phyloP scores from a whole-genome alignment of 148 eudicot genomes.

The Oxyria digyna region DNA sequence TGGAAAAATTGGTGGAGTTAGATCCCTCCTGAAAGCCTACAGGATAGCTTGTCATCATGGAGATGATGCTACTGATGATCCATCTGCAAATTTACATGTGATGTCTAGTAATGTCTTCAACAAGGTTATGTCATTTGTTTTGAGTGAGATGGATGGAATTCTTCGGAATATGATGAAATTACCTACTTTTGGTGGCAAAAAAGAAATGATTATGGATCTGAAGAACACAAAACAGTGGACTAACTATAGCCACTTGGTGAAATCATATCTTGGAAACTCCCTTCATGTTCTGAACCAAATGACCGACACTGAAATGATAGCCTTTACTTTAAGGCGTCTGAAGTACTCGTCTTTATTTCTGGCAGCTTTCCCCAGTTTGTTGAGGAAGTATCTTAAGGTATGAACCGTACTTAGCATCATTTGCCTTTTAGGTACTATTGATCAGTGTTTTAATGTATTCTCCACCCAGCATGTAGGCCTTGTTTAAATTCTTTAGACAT shows the following conservation, averaged over 20 bases:
- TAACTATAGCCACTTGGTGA: conserved; percentile 70
- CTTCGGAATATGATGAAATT: conserved; percentile 60
- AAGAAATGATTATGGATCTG: conserved; percentile 47
- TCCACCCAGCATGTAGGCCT: background rate
- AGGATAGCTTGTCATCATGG: conserved; percentile 92
- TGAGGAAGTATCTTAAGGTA: conserved; percentile 93
- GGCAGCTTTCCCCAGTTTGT: conserved; percentile 86
- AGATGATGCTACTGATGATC: conserved; percentile 58
- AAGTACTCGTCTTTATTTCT: conserved; percentile 64
- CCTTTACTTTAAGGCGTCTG: conserved; percentile 62
- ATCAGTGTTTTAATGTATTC: background rate
- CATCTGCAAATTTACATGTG: conserved; percentile 39
- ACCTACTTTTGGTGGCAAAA: conserved; percentile 75
- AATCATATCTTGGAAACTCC: conserved; percentile 88
- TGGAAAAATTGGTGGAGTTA: conserved; percentile 53
- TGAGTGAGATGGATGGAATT: conserved; percentile 80
- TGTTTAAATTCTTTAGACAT: no score
- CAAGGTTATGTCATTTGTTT: conserved; percentile 65
- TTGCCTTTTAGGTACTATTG: background rate
- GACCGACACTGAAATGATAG: conserved; percentile 82
- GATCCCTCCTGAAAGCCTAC: conserved; percentile 72
- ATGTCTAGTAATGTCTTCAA: conserved; percentile 92
- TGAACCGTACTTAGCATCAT: conserved; percentile 5
- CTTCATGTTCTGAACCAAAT: conserved; percentile 86
- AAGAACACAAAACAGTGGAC: conserved; percentile 61